Base-by-base conservation (phyloP, 257 asterid genomes). In the Phtheirospermum japonicum region DNA sequence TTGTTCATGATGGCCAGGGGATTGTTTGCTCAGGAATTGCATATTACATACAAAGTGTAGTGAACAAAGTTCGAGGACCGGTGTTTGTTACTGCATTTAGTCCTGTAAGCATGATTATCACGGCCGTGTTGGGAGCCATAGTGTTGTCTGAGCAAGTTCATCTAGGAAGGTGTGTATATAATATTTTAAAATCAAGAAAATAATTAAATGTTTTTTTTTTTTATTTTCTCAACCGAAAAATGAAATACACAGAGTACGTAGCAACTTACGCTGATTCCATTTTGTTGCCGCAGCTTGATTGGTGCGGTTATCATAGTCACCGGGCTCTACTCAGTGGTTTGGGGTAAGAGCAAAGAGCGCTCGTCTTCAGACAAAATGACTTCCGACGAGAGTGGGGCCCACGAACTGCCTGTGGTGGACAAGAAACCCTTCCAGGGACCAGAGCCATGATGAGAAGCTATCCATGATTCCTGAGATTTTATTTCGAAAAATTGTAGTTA, bases 1-100 rank as follows among this genome's bases (percentile, higher is more conserved):
- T n/a, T n/a, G n/a, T n/a, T n/a, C n/a, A n/a, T n/a, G n/a, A n/a
- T n/a, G 12, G n/a, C 17, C 62, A 86, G 95, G 97, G 97, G 10
- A 71, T 90, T 8, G 88, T 90, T 28, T 90, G 97, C 72, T 87
- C 97, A 0, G 90, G 96, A 16, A 79, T 90, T 4, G 97, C 96
- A n/a, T 90, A 87, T 45, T 90, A 90, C 42, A 57, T 85, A 68
- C 97, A 90, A 59, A 71, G 90, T 37, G 80, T 83, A 0, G 95
- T 90, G 54, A 90, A 77, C 77, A 83, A 73, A 61, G 23, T 48
- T 3, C 67, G 85, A 40, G 97, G 97, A 11, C 97, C 97, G 0
- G 96, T 90, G 4, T 90, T 90, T 37, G 93, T 90, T 33, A 87
- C 95, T 2, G 87, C 97, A 2, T 90, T 90, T 61, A 85, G 89